Evolutionary conservation across 345 rosid species (phyloP), one percentile per base, ranked within the genome.

Genomic region (Eucalyptus fibrosa): DNA sequence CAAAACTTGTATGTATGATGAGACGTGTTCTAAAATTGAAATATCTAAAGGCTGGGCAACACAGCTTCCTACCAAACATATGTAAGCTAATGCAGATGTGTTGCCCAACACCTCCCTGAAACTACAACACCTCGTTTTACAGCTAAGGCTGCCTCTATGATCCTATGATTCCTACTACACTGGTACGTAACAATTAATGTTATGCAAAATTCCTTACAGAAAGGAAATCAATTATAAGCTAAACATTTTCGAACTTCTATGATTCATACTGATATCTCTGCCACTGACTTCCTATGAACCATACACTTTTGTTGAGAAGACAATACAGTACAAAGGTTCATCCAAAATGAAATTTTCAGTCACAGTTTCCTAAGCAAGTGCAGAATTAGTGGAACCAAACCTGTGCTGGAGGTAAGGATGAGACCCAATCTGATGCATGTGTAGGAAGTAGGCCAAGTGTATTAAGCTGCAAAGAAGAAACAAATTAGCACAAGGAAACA

Each of bases 391-490:
- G 81, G 60, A 92, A 86, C 47, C 45, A 37, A 92, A 97, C 99
- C 99, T 95, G 99, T 86, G 99, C 97, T 47, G 99, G 99, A 62
- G 99, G 92, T 88, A 98, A 93, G 88, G 99, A 96, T 88, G 99
- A 98, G 86, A 98, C 99, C 99, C 99, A 98, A 83, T 98, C 99
- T 10, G 99, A 98, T 92, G 99, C 99, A 90, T 97, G 98, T 28
- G 99, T 98, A 50, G 99, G 99, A 89, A 98, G 99, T 91, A 98
- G 98, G 69, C 99, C 99, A 95, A 98, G 90, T 4, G 99, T 93
- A 94, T 98, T 98, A 69, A 98, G 98, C 99, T 98, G 97, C 91
- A 90, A 91, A 92, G 89, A 88, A 51, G 60, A 81, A 45, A 30
- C 56, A 62, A 49, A 86, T 44, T 60, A 60, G 42, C 34, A 85